Evolutionary conservation across 2,329 filamentous ascomycete species (phyloP).

Genomic region (Beauveria australis): DNA sequence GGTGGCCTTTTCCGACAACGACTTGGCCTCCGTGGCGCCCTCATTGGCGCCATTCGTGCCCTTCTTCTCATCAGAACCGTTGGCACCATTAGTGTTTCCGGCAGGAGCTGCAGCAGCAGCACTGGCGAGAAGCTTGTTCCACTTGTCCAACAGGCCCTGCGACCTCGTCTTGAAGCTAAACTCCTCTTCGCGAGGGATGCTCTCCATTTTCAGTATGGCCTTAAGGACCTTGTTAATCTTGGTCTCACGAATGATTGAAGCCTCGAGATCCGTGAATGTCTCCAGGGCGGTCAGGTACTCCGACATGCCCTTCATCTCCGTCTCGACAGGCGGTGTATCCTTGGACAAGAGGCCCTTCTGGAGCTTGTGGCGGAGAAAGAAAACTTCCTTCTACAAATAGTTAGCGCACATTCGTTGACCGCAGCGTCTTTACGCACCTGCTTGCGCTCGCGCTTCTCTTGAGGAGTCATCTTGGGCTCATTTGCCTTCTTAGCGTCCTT

Average conservation of each 20-base stretch:
- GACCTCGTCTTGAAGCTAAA: constrained; percentile 84
- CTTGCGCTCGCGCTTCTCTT: constrained; percentile 51
- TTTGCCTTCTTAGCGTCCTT: constrained; percentile 50
- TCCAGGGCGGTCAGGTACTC: constrained; percentile 77
- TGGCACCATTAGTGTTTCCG: constrained; percentile 36
- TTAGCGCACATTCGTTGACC: constrained; percentile 23
- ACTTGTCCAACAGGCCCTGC: constrained; percentile 70
- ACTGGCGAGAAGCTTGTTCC: constrained; percentile 76
- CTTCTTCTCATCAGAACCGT: constrained; percentile 39
- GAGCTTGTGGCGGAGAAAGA: constrained; percentile 88
- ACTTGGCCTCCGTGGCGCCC: constrained; percentile 24
- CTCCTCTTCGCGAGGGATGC: constrained; percentile 81
- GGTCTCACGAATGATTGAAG: constrained; percentile 77
- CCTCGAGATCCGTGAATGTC: constrained; percentile 69
- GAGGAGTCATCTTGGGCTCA: constrained; percentile 49
- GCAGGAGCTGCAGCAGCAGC: constrained; percentile 30
- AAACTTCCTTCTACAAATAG: constrained; percentile 57
- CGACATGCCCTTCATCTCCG: constrained; percentile 73
- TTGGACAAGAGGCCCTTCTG: constrained; percentile 88
- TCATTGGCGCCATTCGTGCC: constrained; percentile 34
- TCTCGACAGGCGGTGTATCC: constrained; percentile 76
- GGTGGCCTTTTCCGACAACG: constrained; percentile 28
- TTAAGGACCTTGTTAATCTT: constrained; percentile 99
- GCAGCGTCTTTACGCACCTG: constrained; percentile 34
- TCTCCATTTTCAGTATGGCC: constrained; percentile 79